A percentile compares a stretch with the other conserved stretches of the same genome.
Evolutionary conservation across 1,139 yeast genomes (phyloP).

Genomic region (Diutina ranongensis): DNA sequence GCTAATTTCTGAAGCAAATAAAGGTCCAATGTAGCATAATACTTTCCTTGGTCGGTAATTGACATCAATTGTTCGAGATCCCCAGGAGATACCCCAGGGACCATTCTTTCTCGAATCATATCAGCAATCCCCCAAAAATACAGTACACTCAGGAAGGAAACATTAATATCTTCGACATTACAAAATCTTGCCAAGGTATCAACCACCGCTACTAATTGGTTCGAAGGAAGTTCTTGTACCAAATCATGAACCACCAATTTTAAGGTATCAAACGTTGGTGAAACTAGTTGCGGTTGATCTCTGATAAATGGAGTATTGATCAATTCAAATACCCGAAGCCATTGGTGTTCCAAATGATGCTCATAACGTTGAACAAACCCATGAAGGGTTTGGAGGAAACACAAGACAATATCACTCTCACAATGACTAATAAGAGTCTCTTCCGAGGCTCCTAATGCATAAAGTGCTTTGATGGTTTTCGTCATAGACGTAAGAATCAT

Average conservation of each 20-base stretch:
- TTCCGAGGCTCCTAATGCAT: neutral
- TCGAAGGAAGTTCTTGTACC: constrained; percentile 53
- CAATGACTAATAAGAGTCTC: neutral
- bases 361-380: constrained; percentile 4
- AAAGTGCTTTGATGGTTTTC: neutral
- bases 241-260: constrained; percentile 81
- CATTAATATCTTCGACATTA: constrained; percentile 65
- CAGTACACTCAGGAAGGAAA: constrained; percentile 82
- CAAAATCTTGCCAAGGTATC: constrained; percentile 67
- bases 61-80: neutral
- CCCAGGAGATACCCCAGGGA: constrained; percentile 8
- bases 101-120: constrained; percentile 32
- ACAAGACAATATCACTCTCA: neutral
- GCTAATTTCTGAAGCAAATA: constrained; percentile 54
- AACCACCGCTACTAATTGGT: constrained; percentile 50
- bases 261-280: constrained; percentile 49
- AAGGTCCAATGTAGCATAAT: constrained; percentile 36
- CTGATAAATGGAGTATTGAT: constrained; percentile 2
- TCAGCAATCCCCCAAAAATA: constrained; percentile 90
- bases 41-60: neutral
- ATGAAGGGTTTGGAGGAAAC: neutral
- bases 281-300: neutral
- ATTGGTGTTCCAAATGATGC: neutral
- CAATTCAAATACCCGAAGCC: neutral
- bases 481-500: neutral